phyloP scores from a whole-genome alignment of 2,329 filamentous ascomycete species.

The Tolypocladium ophioglossoides region DNA sequence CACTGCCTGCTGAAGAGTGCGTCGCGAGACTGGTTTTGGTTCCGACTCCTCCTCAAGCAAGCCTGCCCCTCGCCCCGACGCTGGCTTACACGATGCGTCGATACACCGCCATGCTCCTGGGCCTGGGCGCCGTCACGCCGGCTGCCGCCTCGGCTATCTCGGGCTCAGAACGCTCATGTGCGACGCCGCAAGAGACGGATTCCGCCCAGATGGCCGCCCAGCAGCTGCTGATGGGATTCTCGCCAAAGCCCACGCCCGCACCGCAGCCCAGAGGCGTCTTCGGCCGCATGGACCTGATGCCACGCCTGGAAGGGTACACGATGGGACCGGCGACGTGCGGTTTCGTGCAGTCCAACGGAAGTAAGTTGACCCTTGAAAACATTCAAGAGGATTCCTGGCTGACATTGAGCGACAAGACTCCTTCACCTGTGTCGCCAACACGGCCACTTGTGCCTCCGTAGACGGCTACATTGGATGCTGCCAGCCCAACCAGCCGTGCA shows the following conservation, averaged over 20 bases:
- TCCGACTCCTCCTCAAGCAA: not conserved
- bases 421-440: constrained; percentile 16
- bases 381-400: not conserved
- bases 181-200: constrained; percentile 16
- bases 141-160: constrained; percentile 2
- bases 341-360: constrained; percentile 13
- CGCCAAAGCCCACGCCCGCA: constrained; percentile 19
- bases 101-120: not conserved
- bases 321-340: constrained; percentile 19
- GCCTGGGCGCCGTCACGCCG: not conserved
- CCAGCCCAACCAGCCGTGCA: constrained; percentile 15
- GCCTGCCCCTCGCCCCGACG: no score
- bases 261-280: constrained; percentile 12
- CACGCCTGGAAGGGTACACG: constrained; percentile 17
- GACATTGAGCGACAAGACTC: constrained; percentile 9
- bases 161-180: constrained; percentile 16
- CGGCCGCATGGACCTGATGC: constrained; percentile 17
- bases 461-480: constrained; percentile 21
- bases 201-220: constrained; percentile 7
- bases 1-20: not conserved
- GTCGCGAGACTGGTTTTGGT: not conserved
- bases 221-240: constrained; percentile 18
- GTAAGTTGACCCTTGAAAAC: constrained; percentile 12
- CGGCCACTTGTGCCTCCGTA: constrained; percentile 15
- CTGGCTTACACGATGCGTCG: not conserved